Percentiles rank a stretch among this genome's conserved stretches.
phyloP scores from a whole-genome alignment of 2,329 filamentous ascomycete genomes.

The Diatrype stigma region DNA sequence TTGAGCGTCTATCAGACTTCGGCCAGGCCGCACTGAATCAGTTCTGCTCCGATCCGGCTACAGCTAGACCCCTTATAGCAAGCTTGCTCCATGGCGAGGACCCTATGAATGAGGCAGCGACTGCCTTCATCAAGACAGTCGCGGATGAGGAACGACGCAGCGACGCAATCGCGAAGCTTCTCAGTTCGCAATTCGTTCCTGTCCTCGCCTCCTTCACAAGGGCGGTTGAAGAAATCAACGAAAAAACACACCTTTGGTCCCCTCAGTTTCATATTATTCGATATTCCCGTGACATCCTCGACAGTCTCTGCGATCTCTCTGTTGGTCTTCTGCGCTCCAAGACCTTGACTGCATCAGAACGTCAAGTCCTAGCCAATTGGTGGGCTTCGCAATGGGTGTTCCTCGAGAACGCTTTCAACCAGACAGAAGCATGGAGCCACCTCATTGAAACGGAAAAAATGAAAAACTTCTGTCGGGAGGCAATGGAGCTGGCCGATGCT shows the following conservation, averaged over 20 bases:
- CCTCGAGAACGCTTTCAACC: constrained; percentile 74
- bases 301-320: constrained; percentile 51
- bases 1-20: constrained; percentile 78
- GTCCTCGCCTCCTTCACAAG: constrained; percentile 42
- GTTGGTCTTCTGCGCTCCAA: constrained; percentile 53
- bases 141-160: constrained; percentile 59
- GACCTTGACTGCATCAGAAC: constrained; percentile 56
- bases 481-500: constrained; percentile 87
- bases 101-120: constrained; percentile 72
- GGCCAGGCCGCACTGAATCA: constrained; percentile 61
- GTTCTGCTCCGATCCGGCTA: constrained; percentile 63
- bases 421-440: constrained; percentile 79
- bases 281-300: constrained; percentile 53
- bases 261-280: constrained; percentile 55
- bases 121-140: constrained; percentile 78
- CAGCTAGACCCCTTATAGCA: constrained; percentile 71
- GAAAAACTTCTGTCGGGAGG: constrained; percentile 90
- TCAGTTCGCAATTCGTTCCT: constrained; percentile 40
- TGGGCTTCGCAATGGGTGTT: constrained; percentile 84
- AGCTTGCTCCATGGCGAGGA: constrained; percentile 78
- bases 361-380: constrained; percentile 65
- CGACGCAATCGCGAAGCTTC: constrained; percentile 44
- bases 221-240: constrained; percentile 38
- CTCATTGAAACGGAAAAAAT: constrained; percentile 71
- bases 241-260: constrained; percentile 46